These are phyloP conservation scores for Fusarium sp. DNA, from an alignment of 2,329 filamentous ascomycete genomes.

Conservation along the genomic window DNA sequence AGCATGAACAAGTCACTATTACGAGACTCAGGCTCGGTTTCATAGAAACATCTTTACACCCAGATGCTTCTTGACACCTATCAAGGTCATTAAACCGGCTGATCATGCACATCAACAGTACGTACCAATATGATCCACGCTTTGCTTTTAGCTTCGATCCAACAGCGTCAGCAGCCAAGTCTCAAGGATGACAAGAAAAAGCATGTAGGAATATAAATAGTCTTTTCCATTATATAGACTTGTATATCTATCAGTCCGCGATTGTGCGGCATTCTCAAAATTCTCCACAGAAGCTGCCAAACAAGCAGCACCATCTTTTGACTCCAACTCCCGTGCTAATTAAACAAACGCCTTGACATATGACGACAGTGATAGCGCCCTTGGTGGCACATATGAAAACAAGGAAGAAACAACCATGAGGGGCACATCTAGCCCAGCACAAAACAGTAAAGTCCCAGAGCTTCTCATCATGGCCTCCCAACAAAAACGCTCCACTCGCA, in stretches of 20 bases:
- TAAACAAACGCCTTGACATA: conserved; percentile 43
- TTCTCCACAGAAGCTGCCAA: conserved; percentile 20
- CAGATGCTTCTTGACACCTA: conserved; percentile 8
- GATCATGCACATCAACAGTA: conserved; percentile 23
- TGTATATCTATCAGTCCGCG: conserved; percentile 34
- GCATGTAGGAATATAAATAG: conserved; percentile 1
- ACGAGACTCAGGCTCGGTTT: neutral
- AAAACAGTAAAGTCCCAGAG: conserved; percentile 18
- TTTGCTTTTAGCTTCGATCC: neutral
- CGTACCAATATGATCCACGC: neutral
- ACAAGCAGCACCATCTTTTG: conserved; percentile 15
- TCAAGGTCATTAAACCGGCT: conserved; percentile 7
- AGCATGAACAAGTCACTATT: neutral
- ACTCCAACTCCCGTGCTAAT: conserved; percentile 45
- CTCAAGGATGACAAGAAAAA: neutral
- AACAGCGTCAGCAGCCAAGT: neutral
- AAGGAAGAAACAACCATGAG: conserved; percentile 29
- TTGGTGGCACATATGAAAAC: conserved; percentile 33
- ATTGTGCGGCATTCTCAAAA: conserved; percentile 27
- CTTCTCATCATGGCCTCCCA: conserved; percentile 35
- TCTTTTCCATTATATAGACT: conserved; percentile 36
- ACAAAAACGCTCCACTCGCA: conserved; percentile 26
- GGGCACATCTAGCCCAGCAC: conserved; percentile 16
- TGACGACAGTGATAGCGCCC: conserved; percentile 36
- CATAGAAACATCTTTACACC: neutral